Conservation (phyloP, 2,329 filamentous ascomycete genomes). For the Botrytis tulipae region DNA sequence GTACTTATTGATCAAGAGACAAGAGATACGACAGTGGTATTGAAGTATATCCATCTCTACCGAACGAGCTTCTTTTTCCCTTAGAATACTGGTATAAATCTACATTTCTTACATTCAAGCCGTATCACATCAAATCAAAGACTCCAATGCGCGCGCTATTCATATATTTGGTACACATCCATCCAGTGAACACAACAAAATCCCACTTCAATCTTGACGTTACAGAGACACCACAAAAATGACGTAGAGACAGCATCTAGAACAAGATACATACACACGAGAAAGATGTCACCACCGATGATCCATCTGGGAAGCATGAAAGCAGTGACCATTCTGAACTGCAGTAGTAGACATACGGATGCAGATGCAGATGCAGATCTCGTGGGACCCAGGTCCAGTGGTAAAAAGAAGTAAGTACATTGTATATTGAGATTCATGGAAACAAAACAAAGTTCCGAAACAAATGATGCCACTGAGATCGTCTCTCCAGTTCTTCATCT, state of each 20-base stretch:
- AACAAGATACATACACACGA: not conserved
- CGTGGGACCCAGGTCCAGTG: not conserved
- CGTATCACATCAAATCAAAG: not conserved
- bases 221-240: not conserved
- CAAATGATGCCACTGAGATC: not conserved
- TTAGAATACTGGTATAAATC: not conserved
- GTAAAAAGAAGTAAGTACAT: not conserved
- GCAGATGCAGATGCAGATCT: conserved; percentile 2
- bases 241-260: not conserved
- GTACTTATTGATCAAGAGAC: not conserved
- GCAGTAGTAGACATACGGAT: not conserved
- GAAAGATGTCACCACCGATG: not conserved
- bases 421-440: not conserved
- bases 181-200: not conserved
- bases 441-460: not conserved
- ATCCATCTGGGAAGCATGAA: not conserved
- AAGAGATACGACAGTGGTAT: not conserved
- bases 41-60: not conserved
- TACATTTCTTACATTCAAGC: not conserved
- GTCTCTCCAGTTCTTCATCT: not conserved
- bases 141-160: not conserved
- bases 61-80: not conserved
- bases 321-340: not conserved
- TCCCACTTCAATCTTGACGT: not conserved
- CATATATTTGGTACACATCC: not conserved